Evolutionary conservation across 768 basidiomycete species (phyloP), one percentile per base, ranked within the genome.

Genomic region (Termitomyces sp.): DNA sequence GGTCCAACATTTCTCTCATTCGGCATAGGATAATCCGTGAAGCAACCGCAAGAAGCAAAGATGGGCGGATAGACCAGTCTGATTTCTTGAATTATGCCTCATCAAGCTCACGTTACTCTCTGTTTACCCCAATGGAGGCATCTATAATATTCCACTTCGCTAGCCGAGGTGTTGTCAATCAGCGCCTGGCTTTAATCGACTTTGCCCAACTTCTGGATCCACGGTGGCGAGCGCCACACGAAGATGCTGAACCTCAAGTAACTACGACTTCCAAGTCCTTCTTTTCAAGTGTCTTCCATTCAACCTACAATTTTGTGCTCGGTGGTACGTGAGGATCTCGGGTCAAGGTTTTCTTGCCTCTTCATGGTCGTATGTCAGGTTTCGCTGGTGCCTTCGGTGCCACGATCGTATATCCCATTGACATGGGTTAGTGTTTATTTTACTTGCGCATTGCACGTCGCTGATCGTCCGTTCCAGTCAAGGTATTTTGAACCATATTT

Each of bases 71-170:
- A 76, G 90, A 93, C 72, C 87, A 94, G 68, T 83, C 86, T n/a
- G 97, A 98, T 72, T 98, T 99, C 74, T 80, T 96, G 57, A 89
- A 98, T 70, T 79, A 97, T 70, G 84, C 94, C 14, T 87, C 91
- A 27, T 82, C 87, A 36, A 88, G 79, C 64, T 93, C 95, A 64
- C 89, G 96, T 37, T 98, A 98, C 72, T 90, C 93, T 39, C 82
- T 96, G 53, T 98, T 98, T 72, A 95, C 94, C 0, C 96, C 96
- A 4, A 96, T 98, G 92, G 96, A 98, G 72, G 93, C 91, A n/a
- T 85, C 89, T 53, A 97, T 98, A 67, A 87, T 99, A 67, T 99
- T 98, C 77, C 96, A 99, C 72, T 98, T 98, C 75, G 95, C 95
- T 27, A 88, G 91, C 13, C 84, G 94, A 47, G 95, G 95, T 14